Evolutionary conservation across 192 early-diverging fungal species (phyloP).

Genomic region (Coemansia sp.): DNA sequence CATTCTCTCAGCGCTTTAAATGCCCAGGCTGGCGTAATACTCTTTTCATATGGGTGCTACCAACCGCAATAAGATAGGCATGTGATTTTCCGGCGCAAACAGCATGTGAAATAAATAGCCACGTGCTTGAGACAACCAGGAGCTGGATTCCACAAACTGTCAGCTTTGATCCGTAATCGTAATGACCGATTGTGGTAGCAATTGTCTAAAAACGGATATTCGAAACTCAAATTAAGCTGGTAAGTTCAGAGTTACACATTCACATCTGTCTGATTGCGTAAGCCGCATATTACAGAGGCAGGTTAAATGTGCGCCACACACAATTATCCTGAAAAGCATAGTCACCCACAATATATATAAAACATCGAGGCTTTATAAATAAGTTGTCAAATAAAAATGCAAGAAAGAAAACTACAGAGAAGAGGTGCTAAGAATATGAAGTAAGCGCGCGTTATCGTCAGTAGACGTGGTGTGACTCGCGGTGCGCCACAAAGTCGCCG

Average conservation of each 20-base stretch:
- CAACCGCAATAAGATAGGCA: neutral
- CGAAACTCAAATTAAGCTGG: neutral
- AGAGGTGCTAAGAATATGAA: neutral
- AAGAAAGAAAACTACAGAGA: constrained; percentile 1
- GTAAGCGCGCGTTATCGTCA: neutral
- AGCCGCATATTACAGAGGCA: neutral
- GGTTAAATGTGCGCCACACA: neutral
- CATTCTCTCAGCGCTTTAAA: neutral
- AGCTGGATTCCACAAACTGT: neutral
- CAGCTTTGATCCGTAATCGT: neutral
- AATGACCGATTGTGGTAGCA: no score
- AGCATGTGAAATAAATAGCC: neutral
- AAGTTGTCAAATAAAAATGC: neutral
- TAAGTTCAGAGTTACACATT: neutral
- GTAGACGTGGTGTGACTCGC: constrained; percentile 22
- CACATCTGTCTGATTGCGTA: neutral
- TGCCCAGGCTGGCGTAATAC: neutral
- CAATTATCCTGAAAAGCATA: neutral
- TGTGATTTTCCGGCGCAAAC: neutral
- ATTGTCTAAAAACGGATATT: neutral
- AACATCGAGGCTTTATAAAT: neutral
- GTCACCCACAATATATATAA: neutral
- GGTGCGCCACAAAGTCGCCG: constrained; percentile 37
- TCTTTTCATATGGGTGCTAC: neutral
- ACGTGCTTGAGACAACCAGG: neutral